These are phyloP conservation scores for Diddensiella santjacobensis DNA, from an alignment of 805 yeast genomes.

Conservation along the genomic window DNA sequence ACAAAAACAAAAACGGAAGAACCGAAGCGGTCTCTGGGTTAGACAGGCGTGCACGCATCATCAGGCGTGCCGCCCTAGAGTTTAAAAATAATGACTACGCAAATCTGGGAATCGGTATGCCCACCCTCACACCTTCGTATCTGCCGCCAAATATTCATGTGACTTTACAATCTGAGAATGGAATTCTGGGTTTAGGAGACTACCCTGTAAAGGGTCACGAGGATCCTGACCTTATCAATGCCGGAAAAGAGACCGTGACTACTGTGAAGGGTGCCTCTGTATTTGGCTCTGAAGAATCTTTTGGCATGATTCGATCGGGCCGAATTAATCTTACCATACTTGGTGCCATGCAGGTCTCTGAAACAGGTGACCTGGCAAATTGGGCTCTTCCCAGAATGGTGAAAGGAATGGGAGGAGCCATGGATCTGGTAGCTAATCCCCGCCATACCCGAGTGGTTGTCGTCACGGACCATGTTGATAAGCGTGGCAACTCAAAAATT, in stretches of 20 bases:
- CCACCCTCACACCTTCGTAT: slow-evolving; percentile 45
- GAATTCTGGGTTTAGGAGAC: slow-evolving; percentile 49
- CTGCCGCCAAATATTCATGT: slow-evolving; percentile 38
- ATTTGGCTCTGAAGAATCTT: slow-evolving; percentile 49
- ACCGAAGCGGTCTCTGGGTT: slow-evolving; percentile 9
- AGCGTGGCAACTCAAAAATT: slow-evolving; percentile 46
- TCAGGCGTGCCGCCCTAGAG: slow-evolving; percentile 45
- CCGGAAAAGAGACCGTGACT: slow-evolving; percentile 51
- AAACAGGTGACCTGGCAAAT: slow-evolving; percentile 48
- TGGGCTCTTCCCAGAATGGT: slow-evolving; percentile 51
- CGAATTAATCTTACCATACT: slow-evolving; percentile 42
- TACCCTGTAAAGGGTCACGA: slow-evolving; percentile 40
- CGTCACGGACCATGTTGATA: slow-evolving; percentile 47
- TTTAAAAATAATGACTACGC: slow-evolving; percentile 42
- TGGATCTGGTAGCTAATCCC: slow-evolving; percentile 51
- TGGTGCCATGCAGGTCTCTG: slow-evolving; percentile 50
- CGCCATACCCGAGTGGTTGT: slow-evolving; percentile 44
- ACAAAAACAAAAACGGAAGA: slow-evolving; percentile 13
- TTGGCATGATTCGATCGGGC: slow-evolving; percentile 48
- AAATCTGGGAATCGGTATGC: slow-evolving; percentile 51
- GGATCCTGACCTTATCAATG: slow-evolving; percentile 47
- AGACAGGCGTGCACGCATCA: slow-evolving; percentile 34
- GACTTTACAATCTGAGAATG: slow-evolving; percentile 47
- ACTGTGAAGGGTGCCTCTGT: slow-evolving; percentile 44
- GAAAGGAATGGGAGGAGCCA: slow-evolving; percentile 56